Conservation (phyloP, 73 alveolate genomes). For the Tetrahymena thermophila region DNA sequence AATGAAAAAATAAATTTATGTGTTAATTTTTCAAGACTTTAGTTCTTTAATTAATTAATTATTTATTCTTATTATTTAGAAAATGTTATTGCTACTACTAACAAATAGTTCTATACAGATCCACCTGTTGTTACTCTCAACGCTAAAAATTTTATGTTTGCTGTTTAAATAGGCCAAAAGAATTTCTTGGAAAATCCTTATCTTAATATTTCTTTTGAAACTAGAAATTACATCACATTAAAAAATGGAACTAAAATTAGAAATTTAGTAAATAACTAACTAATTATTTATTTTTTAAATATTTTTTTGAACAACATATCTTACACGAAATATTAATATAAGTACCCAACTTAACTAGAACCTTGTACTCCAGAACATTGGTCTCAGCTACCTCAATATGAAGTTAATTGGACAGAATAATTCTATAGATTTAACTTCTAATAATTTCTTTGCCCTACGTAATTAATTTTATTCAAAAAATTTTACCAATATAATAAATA, state of each 20-base stretch:
- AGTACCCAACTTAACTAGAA: not conserved
- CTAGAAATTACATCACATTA: not conserved
- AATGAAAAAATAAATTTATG: too few species aligned
- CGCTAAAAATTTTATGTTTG: not conserved
- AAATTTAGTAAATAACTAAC: not conserved
- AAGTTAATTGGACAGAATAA: not conserved
- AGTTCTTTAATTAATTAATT: not conserved
- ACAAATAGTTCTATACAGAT: not conserved
- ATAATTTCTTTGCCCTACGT: not conserved
- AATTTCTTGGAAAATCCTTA: not conserved
- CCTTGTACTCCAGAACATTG: not conserved
- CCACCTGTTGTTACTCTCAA: not conserved
- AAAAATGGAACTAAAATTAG: not conserved
- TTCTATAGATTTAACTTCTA: not conserved
- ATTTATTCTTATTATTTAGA: too few species aligned
- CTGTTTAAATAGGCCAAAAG: not conserved
- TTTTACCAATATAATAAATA: not conserved
- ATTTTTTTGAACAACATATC: too few species aligned
- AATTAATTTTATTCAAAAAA: not conserved
- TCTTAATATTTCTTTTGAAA: not conserved
- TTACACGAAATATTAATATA: not conserved
- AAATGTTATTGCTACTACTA: not conserved
- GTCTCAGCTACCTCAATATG: not conserved
- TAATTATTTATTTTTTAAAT: not conserved
- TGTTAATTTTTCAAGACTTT: not conserved